These are phyloP conservation scores for Leishmania tropica DNA, from an alignment of 208 protist genomes.

Conservation along the genomic window DNA sequence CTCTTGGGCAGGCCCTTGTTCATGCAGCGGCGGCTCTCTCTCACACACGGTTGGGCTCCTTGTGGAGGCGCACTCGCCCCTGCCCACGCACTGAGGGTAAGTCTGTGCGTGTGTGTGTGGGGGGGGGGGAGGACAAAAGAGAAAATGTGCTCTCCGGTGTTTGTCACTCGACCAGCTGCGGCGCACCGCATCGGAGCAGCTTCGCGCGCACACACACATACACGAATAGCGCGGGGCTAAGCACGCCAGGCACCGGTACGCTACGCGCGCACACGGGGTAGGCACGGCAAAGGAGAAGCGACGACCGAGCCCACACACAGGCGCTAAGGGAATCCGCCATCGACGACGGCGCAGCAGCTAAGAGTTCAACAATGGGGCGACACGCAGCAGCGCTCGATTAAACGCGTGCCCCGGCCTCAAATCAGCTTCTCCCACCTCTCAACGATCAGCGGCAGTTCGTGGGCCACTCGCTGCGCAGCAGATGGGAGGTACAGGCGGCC, in stretches of 20 bases:
- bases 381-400: not conserved
- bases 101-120: too few relatives aligned
- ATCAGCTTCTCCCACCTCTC: conserved; percentile 24
- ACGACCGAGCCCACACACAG: too few relatives aligned
- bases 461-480: conserved; percentile 32
- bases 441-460: conserved; percentile 52
- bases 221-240: not conserved
- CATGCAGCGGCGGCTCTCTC: not conserved
- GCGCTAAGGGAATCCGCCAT: not conserved
- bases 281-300: not conserved
- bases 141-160: not conserved
- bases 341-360: not conserved
- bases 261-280: not conserved
- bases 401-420: not conserved
- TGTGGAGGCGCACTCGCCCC: not conserved
- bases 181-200: not conserved
- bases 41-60: not conserved
- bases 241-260: not conserved
- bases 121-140: not conserved
- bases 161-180: not conserved
- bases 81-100: not conserved
- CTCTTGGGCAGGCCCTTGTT: not conserved
- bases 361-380: not conserved
- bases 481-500: conserved; percentile 19
- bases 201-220: not conserved